Evolutionary conservation across 139 green algal species (phyloP).

Genomic region (Chlorella ohadii): DNA sequence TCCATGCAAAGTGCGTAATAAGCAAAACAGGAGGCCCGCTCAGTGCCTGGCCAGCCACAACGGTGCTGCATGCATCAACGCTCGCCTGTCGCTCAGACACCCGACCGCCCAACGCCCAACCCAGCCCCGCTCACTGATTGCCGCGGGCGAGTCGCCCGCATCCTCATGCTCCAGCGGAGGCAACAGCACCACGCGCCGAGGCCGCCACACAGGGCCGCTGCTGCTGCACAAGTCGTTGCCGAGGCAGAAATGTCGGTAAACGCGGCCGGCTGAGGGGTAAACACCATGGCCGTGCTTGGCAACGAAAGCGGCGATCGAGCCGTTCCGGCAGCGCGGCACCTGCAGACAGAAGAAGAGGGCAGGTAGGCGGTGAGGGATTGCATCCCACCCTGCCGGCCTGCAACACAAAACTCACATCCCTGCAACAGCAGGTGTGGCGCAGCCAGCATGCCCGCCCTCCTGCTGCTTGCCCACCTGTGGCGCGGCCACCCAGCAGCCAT

Average conservation of each 20-base stretch:
- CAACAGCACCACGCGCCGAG: slow-evolving; percentile 31
- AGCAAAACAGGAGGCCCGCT: no score
- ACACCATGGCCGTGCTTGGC: slow-evolving; percentile 58
- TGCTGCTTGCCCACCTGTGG: neutral
- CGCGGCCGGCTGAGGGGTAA: slow-evolving; percentile 41
- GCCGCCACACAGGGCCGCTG: slow-evolving; percentile 14
- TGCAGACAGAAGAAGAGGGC: neutral
- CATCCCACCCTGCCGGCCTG: no score
- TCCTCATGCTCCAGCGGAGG: slow-evolving; percentile 13
- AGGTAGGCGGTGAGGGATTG: no score
- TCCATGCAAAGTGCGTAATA: no score
- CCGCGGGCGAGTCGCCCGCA: no score
- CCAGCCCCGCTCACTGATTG: no score
- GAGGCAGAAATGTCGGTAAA: slow-evolving; percentile 40
- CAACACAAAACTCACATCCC: no score
- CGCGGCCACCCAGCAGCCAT: slow-evolving; percentile 57
- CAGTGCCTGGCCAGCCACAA: no score
- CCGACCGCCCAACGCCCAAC: no score
- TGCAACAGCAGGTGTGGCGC: neutral
- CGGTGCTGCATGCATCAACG: no score
- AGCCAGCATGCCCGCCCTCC: neutral
- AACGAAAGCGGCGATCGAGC: slow-evolving; percentile 44
- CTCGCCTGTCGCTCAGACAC: no score
- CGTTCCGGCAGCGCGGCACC: neutral
- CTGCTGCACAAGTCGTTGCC: slow-evolving; percentile 31